Conservation (phyloP, 331 rosid species). For the Malus hybrid region DNA sequence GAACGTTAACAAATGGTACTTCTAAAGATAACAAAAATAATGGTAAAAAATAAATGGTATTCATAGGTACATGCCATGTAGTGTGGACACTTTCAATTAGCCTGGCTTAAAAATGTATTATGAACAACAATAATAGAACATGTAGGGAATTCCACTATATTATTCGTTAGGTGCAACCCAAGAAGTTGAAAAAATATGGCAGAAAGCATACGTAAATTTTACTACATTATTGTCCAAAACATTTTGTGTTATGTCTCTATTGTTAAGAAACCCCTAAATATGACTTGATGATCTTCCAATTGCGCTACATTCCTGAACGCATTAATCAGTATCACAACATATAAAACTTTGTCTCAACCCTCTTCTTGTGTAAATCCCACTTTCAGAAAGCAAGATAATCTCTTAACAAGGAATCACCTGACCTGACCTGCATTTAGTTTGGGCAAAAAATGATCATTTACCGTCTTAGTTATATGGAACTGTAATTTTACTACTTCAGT, state of each 20-base stretch:
- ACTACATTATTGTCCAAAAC: background rate
- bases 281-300: background rate
- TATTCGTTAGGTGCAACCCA: background rate
- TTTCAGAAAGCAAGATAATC: background rate
- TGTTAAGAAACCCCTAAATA: background rate
- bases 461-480: background rate
- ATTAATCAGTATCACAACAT: background rate
- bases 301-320: background rate
- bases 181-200: background rate
- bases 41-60: background rate
- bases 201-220: background rate
- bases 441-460: no score
- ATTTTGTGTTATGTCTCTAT: background rate
- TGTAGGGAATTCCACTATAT: background rate
- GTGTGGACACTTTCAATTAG: background rate
- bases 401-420: background rate
- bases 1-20: background rate
- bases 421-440: background rate
- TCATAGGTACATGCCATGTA: no score
- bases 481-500: background rate
- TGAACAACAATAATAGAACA: background rate
- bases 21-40: background rate
- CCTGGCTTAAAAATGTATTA: background rate
- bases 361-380: background rate
- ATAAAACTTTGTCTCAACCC: background rate